These are phyloP conservation scores for Colletotrichum somersetense DNA, from an alignment of 2,329 filamentous ascomycete species.

Conservation along the genomic window DNA sequence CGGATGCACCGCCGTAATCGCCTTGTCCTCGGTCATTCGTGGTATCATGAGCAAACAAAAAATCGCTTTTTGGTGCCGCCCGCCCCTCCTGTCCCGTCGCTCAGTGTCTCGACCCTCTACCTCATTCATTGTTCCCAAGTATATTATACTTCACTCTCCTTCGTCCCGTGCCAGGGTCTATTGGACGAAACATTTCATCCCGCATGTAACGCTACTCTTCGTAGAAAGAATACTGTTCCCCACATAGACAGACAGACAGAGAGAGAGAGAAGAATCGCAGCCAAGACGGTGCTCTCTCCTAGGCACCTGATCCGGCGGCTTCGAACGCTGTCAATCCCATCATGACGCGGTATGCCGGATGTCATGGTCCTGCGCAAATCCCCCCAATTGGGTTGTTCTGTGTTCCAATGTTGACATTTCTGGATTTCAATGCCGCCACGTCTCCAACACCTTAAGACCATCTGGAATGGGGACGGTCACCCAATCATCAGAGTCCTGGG, in stretches of 20 bases:
- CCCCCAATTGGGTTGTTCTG: background rate
- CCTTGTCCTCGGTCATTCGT: conserved; percentile 28
- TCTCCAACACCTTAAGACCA: background rate
- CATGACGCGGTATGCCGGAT: background rate
- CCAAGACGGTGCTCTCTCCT: background rate
- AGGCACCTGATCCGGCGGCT: background rate
- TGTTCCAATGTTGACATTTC: background rate
- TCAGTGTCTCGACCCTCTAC: background rate
- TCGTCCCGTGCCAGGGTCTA: conserved; percentile 4
- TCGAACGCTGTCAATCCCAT: background rate
- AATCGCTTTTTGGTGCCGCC: conserved; percentile 39
- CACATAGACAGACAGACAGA: background rate
- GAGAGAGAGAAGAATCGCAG: background rate
- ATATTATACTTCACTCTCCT: background rate
- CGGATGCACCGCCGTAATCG: background rate
- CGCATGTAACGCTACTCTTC: conserved; percentile 2
- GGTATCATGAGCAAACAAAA: conserved; percentile 41
- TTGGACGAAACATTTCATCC: conserved; percentile 6
- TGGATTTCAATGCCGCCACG: background rate
- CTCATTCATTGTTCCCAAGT: background rate
- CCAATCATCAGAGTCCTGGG: background rate
- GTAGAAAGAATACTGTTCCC: background rate
- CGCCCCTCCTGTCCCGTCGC: background rate
- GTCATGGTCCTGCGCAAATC: conserved; percentile 1
- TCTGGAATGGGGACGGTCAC: background rate